These are phyloP conservation scores for Pinus taeda DNA, from an alignment of 75 land plant species.

Conservation along the genomic window DNA sequence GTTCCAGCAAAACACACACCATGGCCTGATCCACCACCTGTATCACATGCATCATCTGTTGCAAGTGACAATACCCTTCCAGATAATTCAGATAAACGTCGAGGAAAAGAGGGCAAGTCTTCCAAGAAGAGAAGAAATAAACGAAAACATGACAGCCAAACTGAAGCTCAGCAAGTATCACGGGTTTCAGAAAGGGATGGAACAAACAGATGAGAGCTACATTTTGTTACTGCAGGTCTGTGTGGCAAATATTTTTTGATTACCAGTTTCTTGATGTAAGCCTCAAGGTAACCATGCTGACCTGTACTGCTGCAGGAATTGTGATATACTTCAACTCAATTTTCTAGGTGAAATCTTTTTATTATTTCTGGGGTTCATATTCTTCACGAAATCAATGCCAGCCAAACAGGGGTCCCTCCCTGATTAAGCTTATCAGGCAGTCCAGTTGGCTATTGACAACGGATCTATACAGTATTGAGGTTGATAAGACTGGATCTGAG, in stretches of 20 bases:
- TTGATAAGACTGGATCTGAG: background rate
- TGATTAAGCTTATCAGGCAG: conserved; percentile 1
- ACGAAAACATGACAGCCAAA: conserved; percentile 8
- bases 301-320: background rate
- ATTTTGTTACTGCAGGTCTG: background rate
- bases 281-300: background rate
- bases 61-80: conserved; percentile 9
- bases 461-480: background rate
- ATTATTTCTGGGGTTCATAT: background rate
- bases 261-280: background rate
- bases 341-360: background rate
- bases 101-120: conserved; percentile 13
- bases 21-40: conserved; percentile 69
- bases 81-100: conserved; percentile 26
- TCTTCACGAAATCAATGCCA: conserved; percentile 1
- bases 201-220: conserved; percentile 8
- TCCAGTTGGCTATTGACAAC: background rate
- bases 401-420: background rate
- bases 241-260: background rate
- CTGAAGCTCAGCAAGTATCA: conserved; percentile 10
- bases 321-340: background rate
- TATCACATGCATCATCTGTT: conserved; percentile 16
- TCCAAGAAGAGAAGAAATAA: conserved; percentile 28
- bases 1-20: conserved; percentile 73
- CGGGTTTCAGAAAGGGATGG: conserved; percentile 13